Conservation (phyloP, 2,329 filamentous ascomycete genomes). For the Aciculosporium take region DNA sequence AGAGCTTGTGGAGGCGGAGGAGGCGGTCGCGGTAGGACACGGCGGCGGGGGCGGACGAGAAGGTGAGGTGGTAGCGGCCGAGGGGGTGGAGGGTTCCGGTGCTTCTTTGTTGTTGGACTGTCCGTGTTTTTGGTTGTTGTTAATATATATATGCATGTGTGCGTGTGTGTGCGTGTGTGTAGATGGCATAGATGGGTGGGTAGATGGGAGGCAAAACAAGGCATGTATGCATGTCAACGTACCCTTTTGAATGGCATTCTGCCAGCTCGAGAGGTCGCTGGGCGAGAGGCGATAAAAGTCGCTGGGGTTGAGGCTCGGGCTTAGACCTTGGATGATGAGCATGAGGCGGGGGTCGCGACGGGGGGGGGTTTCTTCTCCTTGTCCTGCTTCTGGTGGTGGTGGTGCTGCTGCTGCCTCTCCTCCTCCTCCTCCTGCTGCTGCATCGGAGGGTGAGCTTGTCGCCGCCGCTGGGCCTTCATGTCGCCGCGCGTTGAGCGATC, state of each 20-base stretch:
- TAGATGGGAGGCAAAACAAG: no score
- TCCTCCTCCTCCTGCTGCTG: background rate
- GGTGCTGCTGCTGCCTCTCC: background rate
- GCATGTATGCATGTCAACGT: no score
- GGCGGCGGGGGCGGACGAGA: constrained; percentile 45
- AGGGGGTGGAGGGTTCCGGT: constrained; percentile 46
- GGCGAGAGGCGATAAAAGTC: constrained; percentile 59
- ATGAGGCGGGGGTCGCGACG: constrained; percentile 14
- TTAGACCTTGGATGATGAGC: constrained; percentile 45
- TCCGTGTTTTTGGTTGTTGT: no score
- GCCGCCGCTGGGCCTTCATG: background rate
- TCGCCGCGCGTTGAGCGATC: no score
- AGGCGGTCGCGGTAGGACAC: constrained; percentile 38
- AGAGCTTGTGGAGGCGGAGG: constrained; percentile 19
- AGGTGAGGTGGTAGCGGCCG: constrained; percentile 56
- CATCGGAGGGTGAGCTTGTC: background rate
- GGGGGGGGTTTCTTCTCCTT: background rate
- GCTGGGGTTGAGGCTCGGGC: constrained; percentile 44
- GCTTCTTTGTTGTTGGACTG: constrained; percentile 51
- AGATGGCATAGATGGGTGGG: no score
- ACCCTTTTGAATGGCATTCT: constrained; percentile 45
- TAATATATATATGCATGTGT: no score
- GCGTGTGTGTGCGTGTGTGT: no score
- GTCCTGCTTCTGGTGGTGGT: background rate
- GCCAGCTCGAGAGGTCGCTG: constrained; percentile 55